Evolutionary conservation across 2,329 filamentous ascomycete genomes (phyloP).

Genomic region (Mycosphaerelloides madeirae): DNA sequence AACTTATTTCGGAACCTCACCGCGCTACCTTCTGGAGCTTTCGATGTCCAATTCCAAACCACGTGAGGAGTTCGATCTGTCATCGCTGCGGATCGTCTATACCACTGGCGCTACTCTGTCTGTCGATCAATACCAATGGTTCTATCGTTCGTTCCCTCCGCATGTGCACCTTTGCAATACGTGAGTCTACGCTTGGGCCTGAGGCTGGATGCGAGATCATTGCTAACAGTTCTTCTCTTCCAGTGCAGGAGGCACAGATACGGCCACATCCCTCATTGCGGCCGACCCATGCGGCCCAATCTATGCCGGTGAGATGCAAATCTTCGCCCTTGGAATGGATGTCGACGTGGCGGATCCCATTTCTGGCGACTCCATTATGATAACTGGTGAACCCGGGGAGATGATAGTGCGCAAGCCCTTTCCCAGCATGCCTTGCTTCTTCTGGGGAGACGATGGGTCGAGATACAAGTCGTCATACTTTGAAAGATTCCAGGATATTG

Average conservation of each 20-base stretch:
- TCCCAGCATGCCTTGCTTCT: constrained; percentile 40
- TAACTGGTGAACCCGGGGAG: constrained; percentile 39
- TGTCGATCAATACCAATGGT: constrained; percentile 42
- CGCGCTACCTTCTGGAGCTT: constrained; percentile 43
- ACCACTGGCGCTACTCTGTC: constrained; percentile 44
- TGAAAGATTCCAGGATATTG: constrained; percentile 37
- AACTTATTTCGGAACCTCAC: constrained; percentile 43
- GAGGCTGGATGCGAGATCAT: too few species aligned
- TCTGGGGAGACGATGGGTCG: constrained; percentile 42
- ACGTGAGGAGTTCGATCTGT: constrained; percentile 36
- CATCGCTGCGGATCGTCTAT: constrained; percentile 39
- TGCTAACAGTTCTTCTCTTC: too few species aligned
- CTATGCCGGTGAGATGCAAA: constrained; percentile 41
- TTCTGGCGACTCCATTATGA: constrained; percentile 34
- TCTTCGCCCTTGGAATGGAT: constrained; percentile 43
- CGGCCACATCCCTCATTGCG: constrained; percentile 42
- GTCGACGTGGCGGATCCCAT: constrained; percentile 43
- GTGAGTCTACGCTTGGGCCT: too few species aligned
- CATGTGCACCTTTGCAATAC: constrained; percentile 39
- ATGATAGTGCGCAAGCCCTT: constrained; percentile 45
- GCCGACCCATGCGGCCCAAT: constrained; percentile 41
- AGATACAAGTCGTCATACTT: constrained; percentile 46
- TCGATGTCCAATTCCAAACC: constrained; percentile 35
- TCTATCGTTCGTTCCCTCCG: constrained; percentile 40
- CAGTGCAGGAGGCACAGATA: constrained; percentile 45